phyloP scores from a whole-genome alignment of 768 basidiomycete genomes.

The Glaciozyma martinii region DNA sequence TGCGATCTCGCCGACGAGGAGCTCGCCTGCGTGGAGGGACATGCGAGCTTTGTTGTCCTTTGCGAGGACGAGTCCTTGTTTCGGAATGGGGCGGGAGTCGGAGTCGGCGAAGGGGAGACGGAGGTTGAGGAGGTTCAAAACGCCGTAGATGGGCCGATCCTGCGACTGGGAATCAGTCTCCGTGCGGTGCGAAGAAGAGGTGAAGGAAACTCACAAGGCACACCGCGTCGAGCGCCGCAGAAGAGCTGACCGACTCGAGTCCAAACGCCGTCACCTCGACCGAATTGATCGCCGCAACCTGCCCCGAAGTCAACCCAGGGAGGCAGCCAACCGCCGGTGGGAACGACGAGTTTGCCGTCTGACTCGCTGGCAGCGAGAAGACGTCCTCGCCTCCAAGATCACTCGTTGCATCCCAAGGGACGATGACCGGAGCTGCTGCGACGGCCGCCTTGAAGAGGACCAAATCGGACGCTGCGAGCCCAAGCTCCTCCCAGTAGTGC shows the following conservation, averaged over 20 bases:
- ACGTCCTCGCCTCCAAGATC: neutral
- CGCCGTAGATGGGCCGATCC: conserved; percentile 19
- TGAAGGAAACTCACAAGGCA: neutral
- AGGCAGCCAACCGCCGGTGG: conserved; percentile 1
- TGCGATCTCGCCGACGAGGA: conserved; percentile 1
- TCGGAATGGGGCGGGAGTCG: conserved; percentile 1
- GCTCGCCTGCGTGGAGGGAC: conserved; percentile 16
- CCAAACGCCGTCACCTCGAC: conserved; percentile 3
- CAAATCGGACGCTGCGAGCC: neutral
- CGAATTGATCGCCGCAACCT: neutral
- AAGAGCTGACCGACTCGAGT: neutral
- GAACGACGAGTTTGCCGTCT: neutral
- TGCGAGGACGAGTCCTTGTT: conserved; percentile 7
- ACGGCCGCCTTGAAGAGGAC: conserved; percentile 4
- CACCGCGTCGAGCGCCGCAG: neutral
- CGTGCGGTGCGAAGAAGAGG: neutral
- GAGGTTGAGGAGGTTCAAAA: conserved; percentile 16
- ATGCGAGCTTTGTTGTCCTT: neutral
- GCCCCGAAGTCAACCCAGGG: neutral
- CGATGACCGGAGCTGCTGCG: neutral
- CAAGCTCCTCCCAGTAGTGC: conserved; percentile 16
- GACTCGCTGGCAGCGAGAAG: neutral
- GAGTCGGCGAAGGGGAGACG: conserved; percentile 5
- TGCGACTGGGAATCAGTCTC: neutral
- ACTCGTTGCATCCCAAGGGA: conserved; percentile 7